Percentiles rank a stretch among this genome's conserved stretches.
Conservation (phyloP, 805 yeast genomes). For the Myxozyma melibiosi region DNA sequence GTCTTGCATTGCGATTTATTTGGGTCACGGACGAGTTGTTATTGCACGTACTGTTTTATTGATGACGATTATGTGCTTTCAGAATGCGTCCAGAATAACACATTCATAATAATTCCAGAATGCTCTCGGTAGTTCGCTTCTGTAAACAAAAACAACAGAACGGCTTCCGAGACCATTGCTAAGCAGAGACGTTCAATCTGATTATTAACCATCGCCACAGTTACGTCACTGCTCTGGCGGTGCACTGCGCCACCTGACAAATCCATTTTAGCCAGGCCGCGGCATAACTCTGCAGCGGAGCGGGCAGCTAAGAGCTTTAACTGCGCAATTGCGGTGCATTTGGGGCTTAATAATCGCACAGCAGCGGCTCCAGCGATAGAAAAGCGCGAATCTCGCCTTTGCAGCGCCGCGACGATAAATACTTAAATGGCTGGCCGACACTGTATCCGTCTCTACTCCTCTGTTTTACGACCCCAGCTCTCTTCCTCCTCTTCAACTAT, state of each 20-base stretch:
- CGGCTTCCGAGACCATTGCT: too few species aligned
- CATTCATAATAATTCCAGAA: too few species aligned
- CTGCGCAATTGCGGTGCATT: background rate
- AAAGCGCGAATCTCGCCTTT: background rate
- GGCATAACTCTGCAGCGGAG: background rate
- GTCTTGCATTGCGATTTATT: background rate
- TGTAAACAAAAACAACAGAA: too few species aligned
- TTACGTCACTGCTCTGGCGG: slow-evolving; percentile 2
- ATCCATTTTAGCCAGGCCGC: slow-evolving; percentile 5
- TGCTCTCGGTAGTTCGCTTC: too few species aligned
- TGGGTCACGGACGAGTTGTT: background rate
- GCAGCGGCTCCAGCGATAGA: background rate
- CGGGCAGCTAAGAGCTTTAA: background rate
- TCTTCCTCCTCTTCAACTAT: background rate
- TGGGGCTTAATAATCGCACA: background rate
- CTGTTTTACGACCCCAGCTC: background rate
- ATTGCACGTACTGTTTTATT: too few species aligned
- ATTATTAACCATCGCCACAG: slow-evolving; percentile 7
- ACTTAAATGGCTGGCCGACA: slow-evolving; percentile 14
- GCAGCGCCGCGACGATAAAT: slow-evolving; percentile 6
- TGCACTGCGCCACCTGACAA: slow-evolving; percentile 15
- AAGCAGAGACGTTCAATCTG: background rate
- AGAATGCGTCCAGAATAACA: too few species aligned
- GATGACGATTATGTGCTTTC: too few species aligned
- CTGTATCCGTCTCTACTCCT: background rate